Evolutionary conservation across 257 asterid species (phyloP).

Genomic region (Solanum microdontum): DNA sequence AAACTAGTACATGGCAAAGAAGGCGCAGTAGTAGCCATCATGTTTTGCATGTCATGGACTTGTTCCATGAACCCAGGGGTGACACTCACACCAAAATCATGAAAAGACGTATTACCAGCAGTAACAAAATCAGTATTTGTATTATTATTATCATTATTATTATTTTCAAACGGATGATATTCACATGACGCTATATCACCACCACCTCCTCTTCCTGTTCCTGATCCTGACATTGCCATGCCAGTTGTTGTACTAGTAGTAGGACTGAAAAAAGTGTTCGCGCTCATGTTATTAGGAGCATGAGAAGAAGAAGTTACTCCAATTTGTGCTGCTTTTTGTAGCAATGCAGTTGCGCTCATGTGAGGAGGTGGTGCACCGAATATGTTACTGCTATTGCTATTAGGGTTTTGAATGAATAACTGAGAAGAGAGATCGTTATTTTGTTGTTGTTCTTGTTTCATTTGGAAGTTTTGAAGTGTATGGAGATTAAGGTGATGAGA

Average conservation of each 20-base stretch:
- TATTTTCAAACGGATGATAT: neutral
- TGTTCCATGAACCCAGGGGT: slow-evolving; percentile 2
- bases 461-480: slow-evolving; percentile 12
- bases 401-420: slow-evolving; percentile 19
- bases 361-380: slow-evolving; percentile 14
- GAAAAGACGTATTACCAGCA: neutral
- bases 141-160: too few relatives aligned
- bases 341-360: slow-evolving; percentile 62
- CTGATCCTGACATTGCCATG: neutral
- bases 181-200: neutral
- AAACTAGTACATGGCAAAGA: neutral
- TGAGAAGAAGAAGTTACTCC: slow-evolving; percentile 33
- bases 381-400: neutral
- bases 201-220: neutral
- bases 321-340: slow-evolving; percentile 62
- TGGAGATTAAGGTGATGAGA: slow-evolving; percentile 21
- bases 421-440: neutral
- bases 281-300: slow-evolving; percentile 28
- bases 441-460: slow-evolving; percentile 34
- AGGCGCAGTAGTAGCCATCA: neutral
- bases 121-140: neutral
- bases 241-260: neutral
- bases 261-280: neutral
- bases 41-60: neutral
- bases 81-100: neutral